Conservation (phyloP, 441 rosid species). For the Kokia cookei region DNA sequence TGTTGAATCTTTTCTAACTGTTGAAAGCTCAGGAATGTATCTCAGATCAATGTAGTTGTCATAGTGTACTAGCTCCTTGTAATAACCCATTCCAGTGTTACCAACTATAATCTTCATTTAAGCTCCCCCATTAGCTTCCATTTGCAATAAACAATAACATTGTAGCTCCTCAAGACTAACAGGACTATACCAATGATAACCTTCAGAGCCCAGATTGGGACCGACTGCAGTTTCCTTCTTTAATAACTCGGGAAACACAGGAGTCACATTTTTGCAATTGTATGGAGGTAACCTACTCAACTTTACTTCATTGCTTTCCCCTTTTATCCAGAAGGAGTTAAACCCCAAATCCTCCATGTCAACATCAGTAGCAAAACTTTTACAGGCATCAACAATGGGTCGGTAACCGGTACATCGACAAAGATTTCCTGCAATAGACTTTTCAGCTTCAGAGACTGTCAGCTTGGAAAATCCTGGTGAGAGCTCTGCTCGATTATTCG, state of each 20-base stretch:
- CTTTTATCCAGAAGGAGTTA: conserved; percentile 64
- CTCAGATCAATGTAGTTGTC: conserved; percentile 56
- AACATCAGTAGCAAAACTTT: conserved; percentile 77
- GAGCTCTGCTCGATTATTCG: conserved; percentile 32
- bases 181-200: conserved; percentile 43
- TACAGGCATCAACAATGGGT: conserved; percentile 78
- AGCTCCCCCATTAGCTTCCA: conserved; percentile 8
- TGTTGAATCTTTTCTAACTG: conserved; percentile 22
- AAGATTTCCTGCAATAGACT: conserved; percentile 64
- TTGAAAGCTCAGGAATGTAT: conserved; percentile 44
- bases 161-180: conserved; percentile 40
- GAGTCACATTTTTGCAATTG: conserved; percentile 9
- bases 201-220: conserved; percentile 20
- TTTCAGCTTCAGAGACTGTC: conserved; percentile 69
- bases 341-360: conserved; percentile 87
- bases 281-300: conserved; percentile 38
- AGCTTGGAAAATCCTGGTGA: conserved; percentile 50
- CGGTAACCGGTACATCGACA: conserved; percentile 93
- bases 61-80: conserved; percentile 37
- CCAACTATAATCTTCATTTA: conserved; percentile 55
- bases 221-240: conserved; percentile 39
- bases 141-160: conserved; percentile 24
- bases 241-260: conserved; percentile 55
- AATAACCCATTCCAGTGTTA: conserved; percentile 64
- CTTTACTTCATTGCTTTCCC: conserved; percentile 33